Conservation (phyloP, 768 basidiomycete genomes). For the Leccinum aurantiacum region DNA sequence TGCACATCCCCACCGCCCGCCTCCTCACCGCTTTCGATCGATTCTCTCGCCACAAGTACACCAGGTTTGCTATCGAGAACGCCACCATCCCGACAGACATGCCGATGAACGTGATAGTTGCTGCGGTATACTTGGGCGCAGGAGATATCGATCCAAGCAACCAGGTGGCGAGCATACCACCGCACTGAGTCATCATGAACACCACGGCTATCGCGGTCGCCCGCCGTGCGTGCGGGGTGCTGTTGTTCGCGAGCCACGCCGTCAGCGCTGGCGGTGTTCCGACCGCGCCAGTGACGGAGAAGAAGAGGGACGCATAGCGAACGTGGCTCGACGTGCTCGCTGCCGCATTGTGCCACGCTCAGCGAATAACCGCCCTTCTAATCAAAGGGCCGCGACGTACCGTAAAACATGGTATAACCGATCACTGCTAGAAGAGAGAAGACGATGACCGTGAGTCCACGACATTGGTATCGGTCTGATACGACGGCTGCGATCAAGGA, state of each 20-base stretch:
- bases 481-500: slow-evolving; percentile 42
- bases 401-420: slow-evolving; percentile 56
- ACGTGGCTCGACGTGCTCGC: not conserved
- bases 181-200: not conserved
- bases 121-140: not conserved
- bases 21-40: not conserved
- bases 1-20: not conserved
- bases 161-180: not conserved
- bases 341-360: not conserved
- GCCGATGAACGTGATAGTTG: not conserved
- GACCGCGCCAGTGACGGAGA: not conserved
- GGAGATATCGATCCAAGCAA: not conserved
- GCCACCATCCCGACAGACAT: not conserved
- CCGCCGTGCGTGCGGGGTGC: not conserved
- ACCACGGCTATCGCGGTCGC: not conserved
- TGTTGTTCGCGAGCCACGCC: not conserved
- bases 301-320: not conserved
- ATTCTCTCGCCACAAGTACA: not conserved
- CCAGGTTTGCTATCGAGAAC: not conserved
- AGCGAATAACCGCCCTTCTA: not conserved
- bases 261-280: not conserved
- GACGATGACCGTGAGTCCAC: slow-evolving; percentile 48
- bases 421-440: slow-evolving; percentile 43
- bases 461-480: slow-evolving; percentile 54
- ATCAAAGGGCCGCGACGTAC: slow-evolving; percentile 30